Conservation (phyloP, 108 stramenopile genomes). For the Fistulifera solaris region DNA sequence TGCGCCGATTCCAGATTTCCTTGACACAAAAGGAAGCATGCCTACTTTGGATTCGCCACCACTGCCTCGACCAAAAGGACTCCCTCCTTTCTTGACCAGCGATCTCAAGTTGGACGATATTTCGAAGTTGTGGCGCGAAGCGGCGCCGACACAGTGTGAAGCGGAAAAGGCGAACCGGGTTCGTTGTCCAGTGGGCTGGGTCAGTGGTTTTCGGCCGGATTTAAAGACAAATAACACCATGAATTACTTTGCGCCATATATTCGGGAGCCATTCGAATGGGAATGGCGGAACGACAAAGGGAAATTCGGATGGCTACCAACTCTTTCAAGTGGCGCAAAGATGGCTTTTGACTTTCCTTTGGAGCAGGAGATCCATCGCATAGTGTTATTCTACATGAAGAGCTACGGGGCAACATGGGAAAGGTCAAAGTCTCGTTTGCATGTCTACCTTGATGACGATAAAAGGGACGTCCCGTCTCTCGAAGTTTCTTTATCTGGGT, state of each 20-base stretch:
- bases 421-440: conserved; percentile 22
- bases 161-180: neutral
- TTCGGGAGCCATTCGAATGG: neutral
- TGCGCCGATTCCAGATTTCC: neutral
- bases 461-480: neutral
- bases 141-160: neutral
- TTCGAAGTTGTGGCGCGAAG: conserved; percentile 37
- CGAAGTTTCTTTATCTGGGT: conserved; percentile 21
- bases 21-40: conserved; percentile 7
- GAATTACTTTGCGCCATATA: neutral
- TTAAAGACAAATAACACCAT: neutral
- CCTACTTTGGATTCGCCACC: conserved; percentile 34
- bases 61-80: conserved; percentile 28
- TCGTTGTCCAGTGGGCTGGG: neutral
- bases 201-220: conserved; percentile 1
- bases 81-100: conserved; percentile 55
- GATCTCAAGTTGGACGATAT: conserved; percentile 52
- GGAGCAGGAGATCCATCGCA: conserved; percentile 33
- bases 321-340: too few relatives aligned
- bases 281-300: neutral
- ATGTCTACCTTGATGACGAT: conserved; percentile 1
- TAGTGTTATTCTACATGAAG: conserved; percentile 68
- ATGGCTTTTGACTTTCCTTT: conserved; percentile 21
- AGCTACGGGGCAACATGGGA: conserved; percentile 75
- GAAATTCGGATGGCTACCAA: conserved; percentile 3